These are phyloP conservation scores for Phytophthora sp. DNA, from an alignment of 352 stramenopile species.

Conservation along the genomic window DNA sequence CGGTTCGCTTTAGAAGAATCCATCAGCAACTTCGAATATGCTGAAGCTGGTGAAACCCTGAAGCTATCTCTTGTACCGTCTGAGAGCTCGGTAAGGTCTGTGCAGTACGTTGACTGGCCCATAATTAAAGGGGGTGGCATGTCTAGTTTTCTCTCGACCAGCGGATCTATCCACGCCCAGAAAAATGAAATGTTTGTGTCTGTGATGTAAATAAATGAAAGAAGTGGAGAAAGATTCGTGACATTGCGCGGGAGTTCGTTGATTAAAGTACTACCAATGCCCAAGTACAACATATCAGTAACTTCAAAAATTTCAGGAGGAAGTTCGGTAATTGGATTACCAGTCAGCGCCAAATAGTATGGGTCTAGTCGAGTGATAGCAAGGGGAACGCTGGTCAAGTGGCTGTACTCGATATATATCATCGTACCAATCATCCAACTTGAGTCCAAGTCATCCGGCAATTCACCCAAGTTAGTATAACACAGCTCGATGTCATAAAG, in stretches of 20 bases:
- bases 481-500: conserved; percentile 41
- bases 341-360: conserved; percentile 26
- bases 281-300: conserved; percentile 17
- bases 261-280: conserved; percentile 18
- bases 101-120: conserved; percentile 16
- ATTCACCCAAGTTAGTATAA: conserved; percentile 28
- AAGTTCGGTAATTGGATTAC: conserved; percentile 23
- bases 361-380: conserved; percentile 11
- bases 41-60: not conserved
- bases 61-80: not conserved
- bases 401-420: conserved; percentile 33
- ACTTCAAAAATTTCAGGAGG: conserved; percentile 27
- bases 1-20: conserved; percentile 16
- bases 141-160: conserved; percentile 10
- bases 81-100: conserved; percentile 7
- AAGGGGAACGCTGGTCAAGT: conserved; percentile 8
- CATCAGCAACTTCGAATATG: conserved; percentile 15
- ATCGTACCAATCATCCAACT: conserved; percentile 34
- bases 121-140: not conserved
- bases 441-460: conserved; percentile 37
- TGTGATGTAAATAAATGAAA: conserved; percentile 21
- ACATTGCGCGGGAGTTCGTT: conserved; percentile 17
- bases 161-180: conserved; percentile 29
- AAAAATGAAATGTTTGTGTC: conserved; percentile 29
- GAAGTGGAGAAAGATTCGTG: conserved; percentile 9